Conservation (phyloP, 2,329 filamentous ascomycete genomes). For the Diaporthe helianthi region DNA sequence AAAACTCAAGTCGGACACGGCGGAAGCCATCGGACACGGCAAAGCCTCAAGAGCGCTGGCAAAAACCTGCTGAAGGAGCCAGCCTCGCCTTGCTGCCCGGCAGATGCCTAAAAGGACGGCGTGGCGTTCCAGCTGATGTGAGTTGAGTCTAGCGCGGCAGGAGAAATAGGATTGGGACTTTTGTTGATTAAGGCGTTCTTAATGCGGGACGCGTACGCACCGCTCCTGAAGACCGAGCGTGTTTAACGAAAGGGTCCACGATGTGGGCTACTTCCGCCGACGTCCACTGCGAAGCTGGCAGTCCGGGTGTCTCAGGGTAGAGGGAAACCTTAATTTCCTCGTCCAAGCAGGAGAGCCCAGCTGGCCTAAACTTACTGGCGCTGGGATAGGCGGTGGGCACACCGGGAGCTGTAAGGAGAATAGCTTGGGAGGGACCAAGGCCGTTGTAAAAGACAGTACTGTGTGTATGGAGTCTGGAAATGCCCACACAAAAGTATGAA, state of each 20-base stretch:
- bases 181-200: slow-evolving; percentile 21
- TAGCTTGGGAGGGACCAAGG: background rate
- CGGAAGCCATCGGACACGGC: background rate
- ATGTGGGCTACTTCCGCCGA: slow-evolving; percentile 9
- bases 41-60: background rate
- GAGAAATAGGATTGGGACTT: slow-evolving; percentile 22
- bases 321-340: slow-evolving; percentile 16
- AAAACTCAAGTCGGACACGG: slow-evolving; percentile 6
- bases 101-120: background rate
- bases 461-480: too few relatives aligned
- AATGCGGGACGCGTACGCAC: slow-evolving; percentile 22
- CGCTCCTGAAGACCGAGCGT: slow-evolving; percentile 1
- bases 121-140: background rate
- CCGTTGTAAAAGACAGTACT: slow-evolving; percentile 4
- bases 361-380: background rate
- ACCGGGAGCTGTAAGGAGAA: background rate
- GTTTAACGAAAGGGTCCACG: slow-evolving; percentile 4
- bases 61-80: slow-evolving; percentile 2
- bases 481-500: background rate
- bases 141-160: background rate
- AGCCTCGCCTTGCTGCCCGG: background rate
- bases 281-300: slow-evolving; percentile 3
- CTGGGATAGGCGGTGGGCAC: background rate
- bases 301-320: background rate
- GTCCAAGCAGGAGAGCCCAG: background rate